Base-by-base conservation (phyloP, 805 yeast genomes). In the Wickerhamomyces chambardii region DNA sequence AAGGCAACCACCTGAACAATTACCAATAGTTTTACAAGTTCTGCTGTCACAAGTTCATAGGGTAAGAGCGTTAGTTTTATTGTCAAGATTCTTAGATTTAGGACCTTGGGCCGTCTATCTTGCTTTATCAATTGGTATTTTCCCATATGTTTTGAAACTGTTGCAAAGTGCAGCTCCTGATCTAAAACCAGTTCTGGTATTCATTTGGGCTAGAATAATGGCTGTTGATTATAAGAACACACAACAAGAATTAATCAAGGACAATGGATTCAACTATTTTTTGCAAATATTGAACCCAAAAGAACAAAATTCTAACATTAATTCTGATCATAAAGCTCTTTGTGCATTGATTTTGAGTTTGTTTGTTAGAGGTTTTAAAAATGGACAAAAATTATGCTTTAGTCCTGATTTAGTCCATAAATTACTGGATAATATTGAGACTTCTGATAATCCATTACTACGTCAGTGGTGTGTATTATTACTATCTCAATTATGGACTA, bases 21-120 rank as follows among this genome's bases (percentile, higher is more conserved):
- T 92, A 14, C 97, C 98, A 0, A 85, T 92, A 28, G 94, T 92
- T 6, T 61, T 92, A 14, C 98, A 92, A 55, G 97, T 92, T 9
- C 65, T 92, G 25, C 61, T 92, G 26, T 89, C 97, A 0, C 98
- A 94, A 53, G 95, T 87, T 0, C 97, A 92, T 58, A 72, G 98
- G 41, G 70, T 90, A 14, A 62, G 97, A 21, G 97, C 98, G 1
- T 64, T 92, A 35, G 84, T 84, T 27, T 55, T 92, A 37, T 65
- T 92, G 11, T 81, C 95, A 4, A 74, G 84, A 46, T 92, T 90
- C 53, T 64, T 92, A 30, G 98, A 92, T 56, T 61, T 92, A 27
- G 98, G 98, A 0, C 96, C 98, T 0, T 86, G 96, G 94, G 97
- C 98, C 0, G 97, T 92, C 0, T 84, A 87, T 48, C 63, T 89